A percentile compares a stretch with the other conserved stretches of the same genome.
Conservation (phyloP, 352 stramenopile genomes). For the Phytophthora capsici region DNA sequence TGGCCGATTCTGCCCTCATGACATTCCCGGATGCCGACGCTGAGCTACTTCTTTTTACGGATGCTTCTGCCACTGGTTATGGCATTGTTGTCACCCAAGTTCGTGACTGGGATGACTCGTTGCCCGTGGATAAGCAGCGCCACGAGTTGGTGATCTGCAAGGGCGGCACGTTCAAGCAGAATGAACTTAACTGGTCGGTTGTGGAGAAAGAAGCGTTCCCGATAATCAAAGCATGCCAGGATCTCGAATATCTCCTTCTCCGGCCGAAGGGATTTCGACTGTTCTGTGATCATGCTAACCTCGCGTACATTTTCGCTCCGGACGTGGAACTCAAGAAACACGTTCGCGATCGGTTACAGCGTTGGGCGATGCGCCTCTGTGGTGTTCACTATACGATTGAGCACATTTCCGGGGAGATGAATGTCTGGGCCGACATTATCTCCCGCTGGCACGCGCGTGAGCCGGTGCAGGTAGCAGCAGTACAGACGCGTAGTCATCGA, state of each 20-base stretch:
- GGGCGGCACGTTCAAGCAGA: background rate
- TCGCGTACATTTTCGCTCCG: conserved; percentile 1
- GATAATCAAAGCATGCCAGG: background rate
- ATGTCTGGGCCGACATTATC: too few species aligned
- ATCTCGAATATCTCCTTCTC: background rate
- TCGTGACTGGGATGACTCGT: too few species aligned
- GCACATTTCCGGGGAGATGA: too few species aligned
- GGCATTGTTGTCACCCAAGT: too few species aligned
- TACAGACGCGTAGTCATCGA: too few species aligned
- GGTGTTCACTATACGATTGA: conserved; percentile 27
- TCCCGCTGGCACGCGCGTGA: too few species aligned
- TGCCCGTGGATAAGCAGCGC: background rate
- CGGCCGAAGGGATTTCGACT: background rate
- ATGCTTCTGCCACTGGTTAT: too few species aligned
- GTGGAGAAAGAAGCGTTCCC: background rate
- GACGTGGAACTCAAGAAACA: background rate
- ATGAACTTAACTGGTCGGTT: background rate
- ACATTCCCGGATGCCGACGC: too few species aligned
- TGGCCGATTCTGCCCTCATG: too few species aligned
- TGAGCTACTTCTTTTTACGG: too few species aligned
- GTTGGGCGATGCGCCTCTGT: conserved; percentile 18
- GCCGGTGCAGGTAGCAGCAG: too few species aligned
- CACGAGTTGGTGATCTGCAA: background rate
- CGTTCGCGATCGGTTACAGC: conserved; percentile 7
- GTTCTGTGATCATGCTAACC: conserved; percentile 4